These are phyloP conservation scores for Erodium chrysanthum DNA, from an alignment of 441 rosid species.

Conservation along the genomic window DNA sequence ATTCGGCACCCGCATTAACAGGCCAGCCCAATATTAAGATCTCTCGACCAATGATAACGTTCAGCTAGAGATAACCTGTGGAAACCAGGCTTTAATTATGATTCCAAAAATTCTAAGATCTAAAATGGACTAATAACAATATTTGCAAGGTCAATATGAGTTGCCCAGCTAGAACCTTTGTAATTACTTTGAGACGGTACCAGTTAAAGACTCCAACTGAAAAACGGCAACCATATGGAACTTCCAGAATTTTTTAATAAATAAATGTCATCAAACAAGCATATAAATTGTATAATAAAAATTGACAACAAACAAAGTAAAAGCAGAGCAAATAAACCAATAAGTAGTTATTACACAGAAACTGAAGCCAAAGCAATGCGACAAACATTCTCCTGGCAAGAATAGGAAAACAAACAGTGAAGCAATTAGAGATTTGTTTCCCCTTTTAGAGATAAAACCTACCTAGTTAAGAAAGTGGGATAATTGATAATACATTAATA, in stretches of 20 bases:
- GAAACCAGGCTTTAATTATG: conserved; percentile 12
- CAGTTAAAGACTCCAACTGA: neutral
- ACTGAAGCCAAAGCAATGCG: too few species aligned
- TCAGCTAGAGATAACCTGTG: conserved; percentile 16
- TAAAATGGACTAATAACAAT: neutral
- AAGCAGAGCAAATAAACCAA: too few species aligned
- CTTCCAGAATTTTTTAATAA: neutral
- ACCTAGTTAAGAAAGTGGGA: too few species aligned
- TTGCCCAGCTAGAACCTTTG: neutral
- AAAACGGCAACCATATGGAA: neutral
- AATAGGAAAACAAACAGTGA: too few species aligned
- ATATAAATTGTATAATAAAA: too few species aligned
- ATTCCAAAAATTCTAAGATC: conserved; percentile 1
- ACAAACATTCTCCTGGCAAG: too few species aligned
- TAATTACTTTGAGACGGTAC: neutral
- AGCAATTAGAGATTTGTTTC: too few species aligned
- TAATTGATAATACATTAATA: too few species aligned
- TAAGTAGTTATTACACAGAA: too few species aligned
- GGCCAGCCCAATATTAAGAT: conserved; percentile 9
- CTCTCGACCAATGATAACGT: neutral
- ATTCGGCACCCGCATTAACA: neutral
- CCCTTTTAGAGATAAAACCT: too few species aligned
- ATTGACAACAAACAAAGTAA: too few species aligned
- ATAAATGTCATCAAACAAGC: neutral
- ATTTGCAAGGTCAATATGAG: neutral